Percentiles rank a stretch among this genome's conserved stretches.
Conservation (phyloP, 345 rosid genomes). For the Camelina laxa region DNA sequence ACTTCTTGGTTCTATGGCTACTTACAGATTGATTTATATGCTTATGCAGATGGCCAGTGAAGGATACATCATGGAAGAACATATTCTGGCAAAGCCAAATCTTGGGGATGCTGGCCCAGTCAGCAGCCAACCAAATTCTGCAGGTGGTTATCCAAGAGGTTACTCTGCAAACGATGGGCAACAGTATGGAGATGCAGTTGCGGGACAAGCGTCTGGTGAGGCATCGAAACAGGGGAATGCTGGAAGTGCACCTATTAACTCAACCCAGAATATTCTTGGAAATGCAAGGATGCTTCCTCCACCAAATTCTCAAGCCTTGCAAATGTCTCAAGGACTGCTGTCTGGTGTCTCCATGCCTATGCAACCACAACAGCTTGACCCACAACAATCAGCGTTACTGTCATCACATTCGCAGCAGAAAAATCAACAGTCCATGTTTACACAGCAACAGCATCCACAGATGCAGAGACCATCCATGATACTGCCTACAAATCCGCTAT, state of each 20-base stretch:
- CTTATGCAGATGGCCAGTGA: conserved; percentile 72
- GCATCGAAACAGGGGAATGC: conserved; percentile 54
- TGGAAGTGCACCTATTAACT: conserved; percentile 52
- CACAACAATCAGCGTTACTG: conserved; percentile 59
- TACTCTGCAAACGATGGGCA: conserved; percentile 62
- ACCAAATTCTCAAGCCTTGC: conserved; percentile 70
- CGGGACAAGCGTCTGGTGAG: conserved; percentile 62
- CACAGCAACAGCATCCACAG: conserved; percentile 75
- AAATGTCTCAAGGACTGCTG: conserved; percentile 72
- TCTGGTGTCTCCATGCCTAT: conserved; percentile 71
- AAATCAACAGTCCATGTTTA: conserved; percentile 58
- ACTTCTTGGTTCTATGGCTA: conserved; percentile 13
- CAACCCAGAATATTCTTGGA: conserved; percentile 56
- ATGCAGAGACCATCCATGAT: conserved; percentile 71
- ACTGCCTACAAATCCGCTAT: conserved; percentile 63
- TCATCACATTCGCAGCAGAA: conserved; percentile 51
- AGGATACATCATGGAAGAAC: conserved; percentile 64
- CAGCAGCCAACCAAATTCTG: conserved; percentile 58
- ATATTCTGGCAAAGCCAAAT: conserved; percentile 56
- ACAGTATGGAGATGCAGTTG: conserved; percentile 62
- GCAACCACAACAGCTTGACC: conserved; percentile 66
- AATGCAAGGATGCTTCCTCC: conserved; percentile 77
- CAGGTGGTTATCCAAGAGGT: conserved; percentile 55
- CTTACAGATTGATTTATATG: conserved; percentile 17
- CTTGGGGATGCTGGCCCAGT: conserved; percentile 50